Evolutionary conservation across 179 eudicot species (phyloP), one percentile per base, ranked within the genome.

Genomic region (Silene vulgaris): DNA sequence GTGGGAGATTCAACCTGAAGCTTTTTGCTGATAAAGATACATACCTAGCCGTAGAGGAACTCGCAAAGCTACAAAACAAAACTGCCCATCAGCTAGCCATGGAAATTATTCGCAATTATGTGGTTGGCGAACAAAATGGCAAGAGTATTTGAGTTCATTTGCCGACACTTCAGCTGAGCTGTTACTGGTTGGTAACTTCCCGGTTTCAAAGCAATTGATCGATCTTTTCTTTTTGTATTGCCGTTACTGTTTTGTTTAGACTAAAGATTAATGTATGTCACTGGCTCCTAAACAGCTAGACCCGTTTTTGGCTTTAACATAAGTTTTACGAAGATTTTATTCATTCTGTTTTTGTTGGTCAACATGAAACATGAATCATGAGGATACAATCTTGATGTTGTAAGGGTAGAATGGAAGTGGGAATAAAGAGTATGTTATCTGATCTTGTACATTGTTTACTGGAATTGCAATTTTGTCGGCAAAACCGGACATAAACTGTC

Each of bases 61-160:
- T 93, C 48, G 98, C 97, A 40, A 87, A 77, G 77, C 80, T 88
- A 60, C 87, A 90, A 83, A 82, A 87, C 77, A 95, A 92, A 85
- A 85, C 78, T 26, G 95, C 91, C 76, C 96, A 92, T 84, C 91
- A 88, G 73, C 69, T 92, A 78, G 96, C 99, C 69, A 88, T 89
- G 88, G 97, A 94, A 35, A 75, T 92, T 35, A 87, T 92, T 74
- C 92, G 92, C 85, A 87, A 84, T 74, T 89, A 78, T 45, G 89
- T 91, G 66, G 88, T 91, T 54, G 86, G 90, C 40, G 84, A 88
- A 63, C 86, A 86, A 83, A 91, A 91, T 76, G 92, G 95, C 69
- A 85, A 84, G 69, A 82, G 77, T 37, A 62, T 48, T 59, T 87
- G 78, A 85, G 57, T 67, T 6, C 43, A 6, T 48, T 52, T 75